These are phyloP conservation scores for Talaromyces sp. DNA, from an alignment of 2,329 filamentous ascomycete genomes.

Conservation along the genomic window DNA sequence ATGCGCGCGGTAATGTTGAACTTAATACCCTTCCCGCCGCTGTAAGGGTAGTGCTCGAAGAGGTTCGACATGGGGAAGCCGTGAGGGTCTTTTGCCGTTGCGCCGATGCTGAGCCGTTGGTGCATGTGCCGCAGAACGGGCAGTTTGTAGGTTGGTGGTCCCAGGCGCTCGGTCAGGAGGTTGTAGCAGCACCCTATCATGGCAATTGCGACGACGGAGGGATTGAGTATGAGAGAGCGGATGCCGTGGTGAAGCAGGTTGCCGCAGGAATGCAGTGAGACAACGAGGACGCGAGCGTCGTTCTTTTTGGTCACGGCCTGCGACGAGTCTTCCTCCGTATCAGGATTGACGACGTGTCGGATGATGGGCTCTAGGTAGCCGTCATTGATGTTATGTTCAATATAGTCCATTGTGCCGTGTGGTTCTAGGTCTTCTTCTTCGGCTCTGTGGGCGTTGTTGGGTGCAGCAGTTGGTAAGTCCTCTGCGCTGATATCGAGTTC, in stretches of 20 bases:
- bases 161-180: slow-evolving; percentile 82
- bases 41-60: slow-evolving; percentile 56
- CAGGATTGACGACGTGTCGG: slow-evolving; percentile 31
- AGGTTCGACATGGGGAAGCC: slow-evolving; percentile 88
- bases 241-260: slow-evolving; percentile 96
- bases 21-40: slow-evolving; percentile 61
- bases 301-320: slow-evolving; percentile 5
- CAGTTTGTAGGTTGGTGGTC: slow-evolving; percentile 80
- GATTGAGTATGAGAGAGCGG: slow-evolving; percentile 78
- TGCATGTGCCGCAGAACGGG: slow-evolving; percentile 73
- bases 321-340: background rate
- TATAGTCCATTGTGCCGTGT: slow-evolving; percentile 40
- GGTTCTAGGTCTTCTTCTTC: slow-evolving; percentile 20
- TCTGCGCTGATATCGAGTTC: slow-evolving; percentile 32
- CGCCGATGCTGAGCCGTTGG: slow-evolving; percentile 63
- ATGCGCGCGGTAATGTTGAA: slow-evolving; percentile 95
- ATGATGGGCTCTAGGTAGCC: slow-evolving; percentile 42
- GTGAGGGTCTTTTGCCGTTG: slow-evolving; percentile 73
- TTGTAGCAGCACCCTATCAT: slow-evolving; percentile 99
- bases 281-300: slow-evolving; percentile 63
- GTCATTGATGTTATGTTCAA: slow-evolving; percentile 44
- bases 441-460: slow-evolving; percentile 16
- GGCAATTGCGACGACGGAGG: slow-evolving; percentile 79
- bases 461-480: slow-evolving; percentile 22
- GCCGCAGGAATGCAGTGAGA: slow-evolving; percentile 95